A percentile compares a stretch with the other conserved stretches of the same genome.
phyloP scores from a whole-genome alignment of 2,329 filamentous ascomycete genomes.

The Fusarium sterilihyphosum region DNA sequence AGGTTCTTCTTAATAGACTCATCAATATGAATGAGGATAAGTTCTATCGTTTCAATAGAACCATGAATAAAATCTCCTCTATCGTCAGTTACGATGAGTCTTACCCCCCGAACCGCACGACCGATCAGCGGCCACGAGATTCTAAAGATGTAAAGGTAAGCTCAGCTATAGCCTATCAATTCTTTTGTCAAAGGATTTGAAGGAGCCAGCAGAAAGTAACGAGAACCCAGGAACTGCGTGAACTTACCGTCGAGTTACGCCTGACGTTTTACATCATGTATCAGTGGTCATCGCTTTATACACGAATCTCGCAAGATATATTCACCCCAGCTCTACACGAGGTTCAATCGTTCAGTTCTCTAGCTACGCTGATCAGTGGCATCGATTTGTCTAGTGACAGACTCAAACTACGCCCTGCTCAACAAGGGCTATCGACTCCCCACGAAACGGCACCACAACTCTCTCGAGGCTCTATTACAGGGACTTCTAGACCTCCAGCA shows the following conservation, averaged over 20 bases:
- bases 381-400: not conserved
- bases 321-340: not conserved
- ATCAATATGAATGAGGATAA: not conserved
- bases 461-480: not conserved
- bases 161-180: too few species aligned
- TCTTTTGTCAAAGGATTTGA: not conserved
- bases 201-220: not conserved
- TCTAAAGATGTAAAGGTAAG: not conserved
- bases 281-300: not conserved
- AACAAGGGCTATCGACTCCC: not conserved
- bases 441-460: not conserved
- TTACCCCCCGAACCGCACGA: not conserved
- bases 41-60: not conserved
- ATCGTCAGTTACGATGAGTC: not conserved
- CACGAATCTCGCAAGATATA: not conserved
- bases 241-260: not conserved
- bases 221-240: not conserved
- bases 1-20: not conserved
- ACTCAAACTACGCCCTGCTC: not conserved
- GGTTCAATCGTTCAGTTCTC: not conserved
- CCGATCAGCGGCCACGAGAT: not conserved
- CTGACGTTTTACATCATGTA: not conserved
- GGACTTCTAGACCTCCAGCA: not conserved
- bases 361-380: accelerated
- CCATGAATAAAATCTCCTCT: too few species aligned